Base-by-base conservation (phyloP, 495 filamentous ascomycete genomes). In the Penicillium tannophilum region DNA sequence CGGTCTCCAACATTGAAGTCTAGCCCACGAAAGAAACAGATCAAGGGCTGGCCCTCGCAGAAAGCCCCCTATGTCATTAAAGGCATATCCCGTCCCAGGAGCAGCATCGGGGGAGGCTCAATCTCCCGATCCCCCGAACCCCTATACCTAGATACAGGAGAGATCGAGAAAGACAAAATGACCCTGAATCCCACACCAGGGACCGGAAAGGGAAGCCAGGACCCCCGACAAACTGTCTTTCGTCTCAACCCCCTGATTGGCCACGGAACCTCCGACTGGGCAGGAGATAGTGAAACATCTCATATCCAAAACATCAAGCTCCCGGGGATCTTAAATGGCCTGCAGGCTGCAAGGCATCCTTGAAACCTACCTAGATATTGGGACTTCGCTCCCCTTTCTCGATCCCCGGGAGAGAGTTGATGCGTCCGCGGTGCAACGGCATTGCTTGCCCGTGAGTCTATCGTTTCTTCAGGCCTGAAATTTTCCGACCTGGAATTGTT, bases 281-380 rank as follows among this genome's bases (percentile, higher is more conserved):
- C 14, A 58, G 17, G 19, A 41, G 48, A 28, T 16, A 62, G 20
- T 65, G 63, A 65, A 65, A 65, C 63, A 58, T 19, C 14, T 44
- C 52, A 20, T 17, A 35, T 51, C 35, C 26, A 42, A 58, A 53
- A 39, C 52, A 39, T 35, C 36, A 52, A 56, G 58, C 28, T 57
- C 52, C 55, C 46, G 11, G 52, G 39, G 56, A 63, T 59, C 57
- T 56, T 12, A 28, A 36, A 58, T 52, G 45, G 12, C 20, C 56
- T 64, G 64, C 62, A 58, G 41, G 11, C 64, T 68, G 67, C 65
- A 70, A 70, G 67, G 67, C 62, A 68, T 65, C 36, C 48, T 42
- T 70, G 67, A 70, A 63, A 70, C 67, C 62, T 59, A 54, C 61
- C 63, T 66, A 16, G 7, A 56, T 59, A 59, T 60, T 65, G 60